Evolutionary conservation across 1,139 yeast genomes (phyloP).

Genomic region (Hemisphaericaspora subhashii): DNA sequence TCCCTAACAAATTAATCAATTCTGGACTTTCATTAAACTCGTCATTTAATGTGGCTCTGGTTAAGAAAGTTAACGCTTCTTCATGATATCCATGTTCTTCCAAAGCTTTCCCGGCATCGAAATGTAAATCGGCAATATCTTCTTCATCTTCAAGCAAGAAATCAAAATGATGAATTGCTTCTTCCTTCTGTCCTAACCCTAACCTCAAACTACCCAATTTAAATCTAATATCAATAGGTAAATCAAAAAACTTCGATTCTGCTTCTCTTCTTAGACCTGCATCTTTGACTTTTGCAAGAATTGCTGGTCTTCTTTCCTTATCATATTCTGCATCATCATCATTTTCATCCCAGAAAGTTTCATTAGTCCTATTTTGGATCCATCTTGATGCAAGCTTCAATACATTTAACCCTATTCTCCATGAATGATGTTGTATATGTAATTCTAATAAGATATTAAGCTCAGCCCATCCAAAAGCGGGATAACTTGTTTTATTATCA

Average conservation of each 20-base stretch:
- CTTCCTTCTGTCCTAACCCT: constrained; percentile 60
- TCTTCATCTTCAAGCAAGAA: constrained; percentile 58
- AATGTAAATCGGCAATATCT: constrained; percentile 69
- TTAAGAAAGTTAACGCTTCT: constrained; percentile 69
- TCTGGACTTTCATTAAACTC: constrained; percentile 40
- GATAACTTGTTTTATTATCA: constrained; percentile 30
- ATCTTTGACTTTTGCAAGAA: constrained; percentile 17
- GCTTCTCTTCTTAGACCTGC: constrained; percentile 24
- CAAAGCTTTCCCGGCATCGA: constrained; percentile 73
- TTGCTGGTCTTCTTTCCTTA: constrained; percentile 48
- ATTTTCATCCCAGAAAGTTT: constrained; percentile 80
- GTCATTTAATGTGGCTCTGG: constrained; percentile 47
- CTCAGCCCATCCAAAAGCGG: constrained; percentile 82
- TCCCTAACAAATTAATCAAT: constrained; percentile 65
- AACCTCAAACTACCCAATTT: constrained; percentile 76
- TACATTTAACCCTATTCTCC: constrained; percentile 60
- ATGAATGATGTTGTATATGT: constrained; percentile 66
- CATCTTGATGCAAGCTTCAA: constrained; percentile 78
- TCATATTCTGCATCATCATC: constrained; percentile 82
- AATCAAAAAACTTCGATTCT: constrained; percentile 34
- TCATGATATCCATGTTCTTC: constrained; percentile 67
- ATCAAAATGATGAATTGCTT: constrained; percentile 66
- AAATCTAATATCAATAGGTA: constrained; percentile 86
- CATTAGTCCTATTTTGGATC: constrained; percentile 71
- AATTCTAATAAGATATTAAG: constrained; percentile 81